Evolutionary conservation across 768 basidiomycete species (phyloP).

Genomic region (Boletus reticulatus): DNA sequence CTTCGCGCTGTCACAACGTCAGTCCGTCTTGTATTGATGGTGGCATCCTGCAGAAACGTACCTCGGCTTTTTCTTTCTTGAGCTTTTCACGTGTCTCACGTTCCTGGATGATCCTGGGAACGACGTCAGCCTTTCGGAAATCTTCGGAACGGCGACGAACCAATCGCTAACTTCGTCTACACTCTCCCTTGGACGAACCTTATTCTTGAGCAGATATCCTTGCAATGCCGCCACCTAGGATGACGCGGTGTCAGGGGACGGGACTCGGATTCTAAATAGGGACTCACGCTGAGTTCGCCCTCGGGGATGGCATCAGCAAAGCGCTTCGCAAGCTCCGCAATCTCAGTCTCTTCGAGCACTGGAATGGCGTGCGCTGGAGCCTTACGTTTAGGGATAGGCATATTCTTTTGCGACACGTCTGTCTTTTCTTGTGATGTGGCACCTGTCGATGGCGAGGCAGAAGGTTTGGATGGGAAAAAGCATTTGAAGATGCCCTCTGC

Average conservation of each 20-base stretch:
- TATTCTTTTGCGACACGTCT: slow-evolving; percentile 62
- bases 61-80: slow-evolving; percentile 74
- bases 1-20: slow-evolving; percentile 57
- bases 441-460: slow-evolving; percentile 7
- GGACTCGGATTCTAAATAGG: background rate
- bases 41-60: slow-evolving; percentile 17
- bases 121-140: slow-evolving; percentile 5
- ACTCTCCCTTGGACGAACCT: slow-evolving; percentile 83
- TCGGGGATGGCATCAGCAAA: slow-evolving; percentile 85
- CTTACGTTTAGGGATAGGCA: slow-evolving; percentile 68
- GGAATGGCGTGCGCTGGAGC: slow-evolving; percentile 56
- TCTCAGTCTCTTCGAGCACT: slow-evolving; percentile 71
- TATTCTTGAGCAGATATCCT: slow-evolving; percentile 86
- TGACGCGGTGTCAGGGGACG: background rate
- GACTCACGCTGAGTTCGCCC: slow-evolving; percentile 78
- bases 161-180: slow-evolving; percentile 79
- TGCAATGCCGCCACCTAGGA: slow-evolving; percentile 76
- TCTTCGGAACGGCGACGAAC: slow-evolving; percentile 33
- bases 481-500: slow-evolving; percentile 92
- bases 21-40: background rate
- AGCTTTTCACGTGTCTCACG: slow-evolving; percentile 82
- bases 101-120: slow-evolving; percentile 60
- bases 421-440: slow-evolving; percentile 20
- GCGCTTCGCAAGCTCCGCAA: slow-evolving; percentile 72
- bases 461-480: slow-evolving; percentile 75